These are phyloP conservation scores for Penicillium psychrosexuale DNA, from an alignment of 2,329 filamentous ascomycete species.

Conservation along the genomic window DNA sequence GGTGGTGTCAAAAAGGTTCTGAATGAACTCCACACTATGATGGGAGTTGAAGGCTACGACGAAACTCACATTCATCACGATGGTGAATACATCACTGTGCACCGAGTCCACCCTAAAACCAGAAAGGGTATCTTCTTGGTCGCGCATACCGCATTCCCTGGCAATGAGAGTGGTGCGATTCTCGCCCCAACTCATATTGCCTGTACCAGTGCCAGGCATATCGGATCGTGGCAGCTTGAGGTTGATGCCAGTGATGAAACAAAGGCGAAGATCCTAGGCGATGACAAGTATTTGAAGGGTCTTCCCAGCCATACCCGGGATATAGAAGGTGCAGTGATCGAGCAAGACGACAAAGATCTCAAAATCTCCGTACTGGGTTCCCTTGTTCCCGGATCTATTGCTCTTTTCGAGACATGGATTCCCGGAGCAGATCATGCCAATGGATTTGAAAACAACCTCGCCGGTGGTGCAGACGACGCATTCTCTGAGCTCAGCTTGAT, in stretches of 20 bases:
- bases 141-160: constrained; percentile 92
- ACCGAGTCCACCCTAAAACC: constrained; percentile 87
- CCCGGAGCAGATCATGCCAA: constrained; percentile 79
- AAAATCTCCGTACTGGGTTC: constrained; percentile 74
- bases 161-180: constrained; percentile 77
- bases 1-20: constrained; percentile 86
- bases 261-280: constrained; percentile 61
- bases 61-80: constrained; percentile 98
- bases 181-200: constrained; percentile 75
- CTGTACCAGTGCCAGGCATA: constrained; percentile 78
- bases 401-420: constrained; percentile 94
- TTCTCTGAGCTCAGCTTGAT: constrained; percentile 72
- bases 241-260: constrained; percentile 74
- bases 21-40: constrained; percentile 90
- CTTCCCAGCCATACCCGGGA: constrained; percentile 79
- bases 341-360: constrained; percentile 69
- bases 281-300: constrained; percentile 71
- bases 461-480: constrained; percentile 72
- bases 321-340: constrained; percentile 69
- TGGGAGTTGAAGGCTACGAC: constrained; percentile 92
- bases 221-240: constrained; percentile 90
- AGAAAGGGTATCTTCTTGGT: constrained; percentile 94
- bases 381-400: constrained; percentile 91
- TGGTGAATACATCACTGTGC: constrained; percentile 92
- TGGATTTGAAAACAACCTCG: constrained; percentile 82